Evolutionary conservation across 352 stramenopile genomes (phyloP).

Genomic region (Phytophthora fragariaefolia): DNA sequence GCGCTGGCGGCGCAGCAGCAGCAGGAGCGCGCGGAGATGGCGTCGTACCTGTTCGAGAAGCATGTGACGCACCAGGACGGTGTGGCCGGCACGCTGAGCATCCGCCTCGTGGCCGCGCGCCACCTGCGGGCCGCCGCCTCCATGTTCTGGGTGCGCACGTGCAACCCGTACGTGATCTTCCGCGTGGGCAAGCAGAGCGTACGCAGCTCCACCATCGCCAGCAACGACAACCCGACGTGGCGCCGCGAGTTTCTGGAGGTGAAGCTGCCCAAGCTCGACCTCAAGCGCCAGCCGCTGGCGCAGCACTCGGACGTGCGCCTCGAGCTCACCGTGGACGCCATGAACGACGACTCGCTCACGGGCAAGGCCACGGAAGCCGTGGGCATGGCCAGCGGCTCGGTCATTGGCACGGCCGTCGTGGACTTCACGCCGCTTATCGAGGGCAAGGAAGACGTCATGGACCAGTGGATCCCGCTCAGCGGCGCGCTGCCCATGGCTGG

Average conservation of each 20-base stretch:
- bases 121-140: constrained; percentile 73
- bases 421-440: constrained; percentile 79
- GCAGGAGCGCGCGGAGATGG: constrained; percentile 50
- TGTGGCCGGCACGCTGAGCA: constrained; percentile 71
- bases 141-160: constrained; percentile 86
- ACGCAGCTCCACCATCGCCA: constrained; percentile 72
- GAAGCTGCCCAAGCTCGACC: constrained; percentile 75
- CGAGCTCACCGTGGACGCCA: constrained; percentile 79
- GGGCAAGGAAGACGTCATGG: constrained; percentile 81
- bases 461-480: constrained; percentile 79
- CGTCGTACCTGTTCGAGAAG: constrained; percentile 82
- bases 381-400: constrained; percentile 75
- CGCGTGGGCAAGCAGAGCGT: constrained; percentile 72
- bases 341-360: constrained; percentile 85
- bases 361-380: constrained; percentile 82
- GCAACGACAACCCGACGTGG: constrained; percentile 81
- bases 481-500: constrained; percentile 36
- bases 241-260: constrained; percentile 76
- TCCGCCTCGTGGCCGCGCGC: constrained; percentile 73
- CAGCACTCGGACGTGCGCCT: constrained; percentile 79
- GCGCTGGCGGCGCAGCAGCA: constrained; percentile 35
- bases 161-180: constrained; percentile 89
- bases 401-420: constrained; percentile 73
- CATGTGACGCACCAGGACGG: constrained; percentile 78
- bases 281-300: constrained; percentile 55